A percentile compares a stretch with the other conserved stretches of the same genome.
phyloP scores from a whole-genome alignment of 2,329 filamentous ascomycete genomes.

The Colletotrichum orbiculare region DNA sequence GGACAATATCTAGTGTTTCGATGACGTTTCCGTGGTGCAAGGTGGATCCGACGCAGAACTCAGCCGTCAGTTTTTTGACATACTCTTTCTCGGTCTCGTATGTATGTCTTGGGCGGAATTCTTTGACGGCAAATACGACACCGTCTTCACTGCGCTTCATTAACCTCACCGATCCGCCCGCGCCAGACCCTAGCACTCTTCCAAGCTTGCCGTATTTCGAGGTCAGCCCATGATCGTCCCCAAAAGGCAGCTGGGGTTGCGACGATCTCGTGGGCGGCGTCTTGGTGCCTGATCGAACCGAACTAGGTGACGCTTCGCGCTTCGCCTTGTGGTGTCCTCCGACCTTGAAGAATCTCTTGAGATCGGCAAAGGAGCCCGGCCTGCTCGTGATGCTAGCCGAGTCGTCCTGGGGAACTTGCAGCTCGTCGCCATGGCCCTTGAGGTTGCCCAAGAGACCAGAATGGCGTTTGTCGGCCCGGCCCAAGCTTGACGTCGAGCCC shows the following conservation, averaged over 20 bases:
- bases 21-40: slow-evolving; percentile 98
- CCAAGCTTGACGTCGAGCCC: slow-evolving; percentile 62
- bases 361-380: slow-evolving; percentile 89
- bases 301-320: slow-evolving; percentile 72
- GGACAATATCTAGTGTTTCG: slow-evolving; percentile 95
- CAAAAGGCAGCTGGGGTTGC: slow-evolving; percentile 82
- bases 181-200: slow-evolving; percentile 91
- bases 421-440: slow-evolving; percentile 56
- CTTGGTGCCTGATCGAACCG: slow-evolving; percentile 62
- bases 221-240: slow-evolving; percentile 89
- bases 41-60: slow-evolving; percentile 98
- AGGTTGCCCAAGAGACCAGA: slow-evolving; percentile 55
- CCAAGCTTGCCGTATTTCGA: slow-evolving; percentile 97
- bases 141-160: slow-evolving; percentile 95
- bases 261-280: slow-evolving; percentile 59
- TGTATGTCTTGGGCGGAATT: slow-evolving; percentile 90
- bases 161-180: slow-evolving; percentile 91
- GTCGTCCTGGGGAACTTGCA: slow-evolving; percentile 57
- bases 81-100: slow-evolving; percentile 97
- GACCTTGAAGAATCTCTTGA: slow-evolving; percentile 96
- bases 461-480: slow-evolving; percentile 64
- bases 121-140: slow-evolving; percentile 96
- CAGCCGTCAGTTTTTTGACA: slow-evolving; percentile 96
- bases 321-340: slow-evolving; percentile 77
- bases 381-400: slow-evolving; percentile 60